Evolutionary conservation across 1,284 basidiomycete genomes (phyloP), one percentile per base, ranked within the genome.

Genomic region (Apiotrichum laibachii): DNA sequence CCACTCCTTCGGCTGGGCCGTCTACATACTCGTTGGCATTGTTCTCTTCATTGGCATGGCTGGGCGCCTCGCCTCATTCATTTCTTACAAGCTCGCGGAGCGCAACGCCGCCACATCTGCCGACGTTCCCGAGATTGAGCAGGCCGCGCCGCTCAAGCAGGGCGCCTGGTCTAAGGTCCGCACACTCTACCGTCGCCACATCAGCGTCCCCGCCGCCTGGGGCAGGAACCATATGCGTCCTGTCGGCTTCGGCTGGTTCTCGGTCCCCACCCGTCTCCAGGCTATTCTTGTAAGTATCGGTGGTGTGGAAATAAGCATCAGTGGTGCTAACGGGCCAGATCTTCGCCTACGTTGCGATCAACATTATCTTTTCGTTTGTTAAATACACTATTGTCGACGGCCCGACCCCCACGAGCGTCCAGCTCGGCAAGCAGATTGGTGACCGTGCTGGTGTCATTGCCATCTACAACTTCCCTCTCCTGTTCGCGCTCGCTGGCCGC

Each of bases 351-450:
- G 55, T 68, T 33, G 42, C 53, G 2, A 45, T 70, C 56, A 70
- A 72, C 60, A 16, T 72, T 51, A 47, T 68, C 43, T 66, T 79
- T 73, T 22, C 77, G 68, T 60, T 77, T 78, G 51, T 78, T 70
- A 62, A 81, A 73, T 68, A 85, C 72, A 50, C 90, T 77, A 47
- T 85, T 84, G 72, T 85, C 79, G 34, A 63, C 2, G 60, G 68
- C 8, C 68, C 68, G 56, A 50, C 42, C 5, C 44, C 55, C 19
- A 43, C 45, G 11, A 46, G 54, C 26, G 15, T 50, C 18, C 67
- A 70, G 51, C 45, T 68, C 21, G 57, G 42, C 2, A 57, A 68
- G 31, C 70, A 68, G 45, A 34, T 69, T 12, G 62, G 63, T 9
- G 70, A 70, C 56, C 60, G 67, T 15, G 67, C 67, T 0, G 70